Conservation (phyloP, 768 basidiomycete species). For the Amanita rubescens region DNA sequence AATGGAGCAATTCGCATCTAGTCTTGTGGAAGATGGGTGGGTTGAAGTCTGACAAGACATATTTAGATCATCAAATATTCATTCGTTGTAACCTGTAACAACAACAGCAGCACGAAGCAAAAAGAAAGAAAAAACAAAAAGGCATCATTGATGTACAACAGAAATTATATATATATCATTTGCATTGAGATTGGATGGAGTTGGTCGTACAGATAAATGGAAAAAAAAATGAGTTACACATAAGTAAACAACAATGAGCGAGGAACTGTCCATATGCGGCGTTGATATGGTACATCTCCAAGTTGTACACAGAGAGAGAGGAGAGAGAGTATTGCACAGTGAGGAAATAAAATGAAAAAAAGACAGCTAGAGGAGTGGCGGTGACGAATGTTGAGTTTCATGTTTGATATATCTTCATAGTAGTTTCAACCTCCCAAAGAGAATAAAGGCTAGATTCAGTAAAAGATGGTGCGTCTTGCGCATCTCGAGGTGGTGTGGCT, state of each 20-base stretch:
- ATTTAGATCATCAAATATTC: too few relatives aligned
- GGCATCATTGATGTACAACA: neutral
- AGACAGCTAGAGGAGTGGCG: too few relatives aligned
- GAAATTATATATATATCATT: too few relatives aligned
- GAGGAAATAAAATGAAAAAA: neutral
- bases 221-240: neutral
- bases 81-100: too few relatives aligned
- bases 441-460: too few relatives aligned
- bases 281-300: neutral
- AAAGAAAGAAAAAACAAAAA: neutral
- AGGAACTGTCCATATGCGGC: neutral
- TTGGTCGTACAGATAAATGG: neutral
- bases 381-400: too few relatives aligned
- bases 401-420: too few relatives aligned
- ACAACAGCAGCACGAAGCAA: neutral
- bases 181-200: too few relatives aligned
- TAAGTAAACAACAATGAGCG: neutral
- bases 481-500: too few relatives aligned
- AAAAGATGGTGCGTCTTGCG: neutral
- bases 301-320: neutral
- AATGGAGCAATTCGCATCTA: slow-evolving; percentile 60
- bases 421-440: too few relatives aligned
- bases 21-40: slow-evolving; percentile 39
- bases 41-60: neutral
- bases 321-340: neutral